Base-by-base conservation (phyloP, 2,329 filamentous ascomycete species). In the Reticulascus tulasneorum region DNA sequence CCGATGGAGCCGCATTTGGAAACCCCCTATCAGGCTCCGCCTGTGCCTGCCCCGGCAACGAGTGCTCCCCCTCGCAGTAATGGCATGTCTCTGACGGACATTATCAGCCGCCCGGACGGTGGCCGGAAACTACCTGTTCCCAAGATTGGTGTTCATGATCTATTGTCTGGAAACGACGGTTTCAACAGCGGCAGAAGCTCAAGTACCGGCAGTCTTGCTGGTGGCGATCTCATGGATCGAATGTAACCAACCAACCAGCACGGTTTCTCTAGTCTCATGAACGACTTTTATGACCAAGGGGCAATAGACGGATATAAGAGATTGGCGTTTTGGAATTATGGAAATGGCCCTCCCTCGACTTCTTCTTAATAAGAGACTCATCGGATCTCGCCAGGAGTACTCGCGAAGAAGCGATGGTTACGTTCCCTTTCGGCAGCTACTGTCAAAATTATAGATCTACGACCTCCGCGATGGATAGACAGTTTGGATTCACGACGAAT, bases 121-220 rank as follows among this genome's bases (percentile, higher is more conserved):
- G 84, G 85, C 17, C 74, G 91, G 51, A 97, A 97, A 63, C 71
- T 97, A 13, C 91, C 91, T 0, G 86, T 95, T 12, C 89, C 89
- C 6, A 86, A 91, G 63, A 77, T 90, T 94, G 27, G 85, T 85
- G 83, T 94, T 6, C 85, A 91, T 51, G 91, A 96, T 52, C 73
- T 96, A 37, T 68, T 94, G 40, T 83, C 83, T 44, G 73, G 79
- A 2, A 74, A 67, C 31, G 69, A 73, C 17, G 77, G 77, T 31
- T 85, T 79, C 44, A 82, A 76, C 31, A 90, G 86, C 44, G 85
- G 86, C 35, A 80, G 82, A 48, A 90, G 84, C 39, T 93, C 86
- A 28, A 77, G 84, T 26, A 79, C 76, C 29, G 87, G 82, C 54
- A 94, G 87, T 49, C 69, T 93, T 42, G 81, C 85, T 17, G 86